A percentile compares a stretch with the other conserved stretches of the same genome.
These are phyloP conservation scores for Aspergillus chevalieri DNA, from an alignment of 2,329 filamentous ascomycete species.

Conservation along the genomic window DNA sequence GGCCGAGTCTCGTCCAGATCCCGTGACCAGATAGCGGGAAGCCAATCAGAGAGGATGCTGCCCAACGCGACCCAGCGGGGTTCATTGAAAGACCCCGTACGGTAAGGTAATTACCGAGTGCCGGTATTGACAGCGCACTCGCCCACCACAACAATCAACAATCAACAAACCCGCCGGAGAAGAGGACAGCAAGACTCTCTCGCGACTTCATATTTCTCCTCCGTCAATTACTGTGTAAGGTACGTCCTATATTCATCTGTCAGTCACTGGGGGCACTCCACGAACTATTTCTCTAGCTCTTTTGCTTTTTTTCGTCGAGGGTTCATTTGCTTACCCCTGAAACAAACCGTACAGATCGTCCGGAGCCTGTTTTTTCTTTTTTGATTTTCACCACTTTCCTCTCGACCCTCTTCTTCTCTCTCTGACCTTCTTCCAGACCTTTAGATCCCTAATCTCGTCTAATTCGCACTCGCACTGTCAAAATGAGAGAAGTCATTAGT, in stretches of 20 bases:
- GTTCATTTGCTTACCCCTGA: slow-evolving; percentile 21
- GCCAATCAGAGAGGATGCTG: slow-evolving; percentile 22
- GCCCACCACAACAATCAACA: not conserved
- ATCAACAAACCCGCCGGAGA: not conserved
- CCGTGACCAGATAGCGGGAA: slow-evolving; percentile 1
- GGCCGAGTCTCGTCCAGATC: slow-evolving; percentile 2
- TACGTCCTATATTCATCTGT: not conserved
- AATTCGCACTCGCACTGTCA: slow-evolving; percentile 40
- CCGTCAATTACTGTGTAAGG: not conserved
- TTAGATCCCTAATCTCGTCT: slow-evolving; percentile 6
- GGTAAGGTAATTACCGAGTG: not conserved
- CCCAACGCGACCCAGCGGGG: slow-evolving; percentile 33
- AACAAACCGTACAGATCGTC: slow-evolving; percentile 19
- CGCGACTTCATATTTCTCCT: not conserved
- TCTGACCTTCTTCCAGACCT: slow-evolving; percentile 5
- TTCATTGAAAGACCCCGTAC: slow-evolving; percentile 21
- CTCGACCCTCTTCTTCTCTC: slow-evolving; percentile 10
- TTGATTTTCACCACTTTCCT: slow-evolving; percentile 22
- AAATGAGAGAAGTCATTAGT: slow-evolving; percentile 98
- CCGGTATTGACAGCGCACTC: not conserved
- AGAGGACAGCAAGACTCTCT: no score
- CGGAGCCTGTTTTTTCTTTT: slow-evolving; percentile 22
- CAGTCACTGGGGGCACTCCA: not conserved
- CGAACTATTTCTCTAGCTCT: not conserved
- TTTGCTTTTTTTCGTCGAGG: slow-evolving; percentile 16